A percentile compares a stretch with the other conserved stretches of the same genome.
Conservation (phyloP, 495 filamentous ascomycete species). For the Gamarada debralockiae region DNA sequence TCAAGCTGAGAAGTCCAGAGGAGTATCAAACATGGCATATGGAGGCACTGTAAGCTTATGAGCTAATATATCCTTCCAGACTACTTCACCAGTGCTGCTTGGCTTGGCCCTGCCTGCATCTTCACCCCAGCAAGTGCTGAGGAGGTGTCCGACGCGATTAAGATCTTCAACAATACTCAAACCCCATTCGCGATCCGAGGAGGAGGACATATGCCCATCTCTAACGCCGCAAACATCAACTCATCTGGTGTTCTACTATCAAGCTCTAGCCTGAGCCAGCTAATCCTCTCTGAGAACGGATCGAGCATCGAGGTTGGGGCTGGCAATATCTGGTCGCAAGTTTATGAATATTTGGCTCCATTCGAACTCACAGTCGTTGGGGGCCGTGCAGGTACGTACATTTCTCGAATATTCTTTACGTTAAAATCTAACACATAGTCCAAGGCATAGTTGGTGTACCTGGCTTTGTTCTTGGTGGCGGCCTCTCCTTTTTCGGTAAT, state of each 20-base stretch:
- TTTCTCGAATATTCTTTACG: too few relatives aligned
- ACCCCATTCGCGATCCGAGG: constrained; percentile 29
- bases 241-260: constrained; percentile 28
- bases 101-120: constrained; percentile 2
- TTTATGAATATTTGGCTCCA: constrained; percentile 40
- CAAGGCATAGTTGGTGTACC: constrained; percentile 52
- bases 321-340: constrained; percentile 40
- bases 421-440: too few relatives aligned
- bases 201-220: constrained; percentile 27
- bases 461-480: constrained; percentile 46
- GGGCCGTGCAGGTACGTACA: constrained; percentile 49
- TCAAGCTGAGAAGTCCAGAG: too few relatives aligned
- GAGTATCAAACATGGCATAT: too few relatives aligned
- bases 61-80: too few relatives aligned
- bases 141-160: constrained; percentile 4
- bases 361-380: constrained; percentile 41
- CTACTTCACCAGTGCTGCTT: constrained; percentile 7
- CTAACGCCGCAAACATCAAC: constrained; percentile 26
- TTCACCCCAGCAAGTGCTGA: constrained; percentile 4
- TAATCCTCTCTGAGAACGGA: constrained; percentile 26
- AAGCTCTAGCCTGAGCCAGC: constrained; percentile 24
- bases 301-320: constrained; percentile 32
- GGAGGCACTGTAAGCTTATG: too few relatives aligned
- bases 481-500: constrained; percentile 26
- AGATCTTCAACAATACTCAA: neutral